These are phyloP conservation scores for Colletotrichum falcatum DNA, from an alignment of 2,329 filamentous ascomycete species.

Conservation along the genomic window DNA sequence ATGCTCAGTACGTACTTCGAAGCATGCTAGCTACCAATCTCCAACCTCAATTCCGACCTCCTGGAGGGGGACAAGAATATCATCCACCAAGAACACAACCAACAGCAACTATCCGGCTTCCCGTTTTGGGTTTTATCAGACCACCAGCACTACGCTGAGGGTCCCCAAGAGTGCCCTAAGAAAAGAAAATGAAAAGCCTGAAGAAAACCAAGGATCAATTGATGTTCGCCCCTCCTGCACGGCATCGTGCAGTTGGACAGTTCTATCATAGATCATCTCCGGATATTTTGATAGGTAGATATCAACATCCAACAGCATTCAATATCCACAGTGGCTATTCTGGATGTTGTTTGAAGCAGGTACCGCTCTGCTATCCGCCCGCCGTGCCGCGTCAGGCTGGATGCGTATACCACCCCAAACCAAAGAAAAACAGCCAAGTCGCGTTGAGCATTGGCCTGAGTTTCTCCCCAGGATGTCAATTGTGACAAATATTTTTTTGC, in stretches of 20 bases:
- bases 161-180: not conserved
- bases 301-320: not conserved
- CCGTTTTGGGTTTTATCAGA: not conserved
- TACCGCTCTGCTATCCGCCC: slow-evolving; percentile 9
- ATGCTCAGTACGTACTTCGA: not conserved
- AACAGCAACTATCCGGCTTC: slow-evolving; percentile 6
- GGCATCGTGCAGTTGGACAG: slow-evolving; percentile 9
- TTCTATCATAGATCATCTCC: not conserved
- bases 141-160: not conserved
- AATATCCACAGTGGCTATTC: not conserved
- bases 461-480: not conserved
- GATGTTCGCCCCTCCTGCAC: not conserved
- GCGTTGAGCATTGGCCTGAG: slow-evolving; percentile 3
- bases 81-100: not conserved
- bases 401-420: slow-evolving; percentile 1
- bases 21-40: not conserved
- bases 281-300: not conserved
- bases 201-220: not conserved
- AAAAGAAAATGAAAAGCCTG: not conserved
- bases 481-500: slow-evolving; percentile 12
- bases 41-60: not conserved
- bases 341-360: slow-evolving; percentile 27
- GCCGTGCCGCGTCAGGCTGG: slow-evolving; percentile 10
- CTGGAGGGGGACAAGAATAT: not conserved
- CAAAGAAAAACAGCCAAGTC: not conserved